phyloP scores from a whole-genome alignment of 169 alveolate genomes.

The Plasmodium vinckei region DNA sequence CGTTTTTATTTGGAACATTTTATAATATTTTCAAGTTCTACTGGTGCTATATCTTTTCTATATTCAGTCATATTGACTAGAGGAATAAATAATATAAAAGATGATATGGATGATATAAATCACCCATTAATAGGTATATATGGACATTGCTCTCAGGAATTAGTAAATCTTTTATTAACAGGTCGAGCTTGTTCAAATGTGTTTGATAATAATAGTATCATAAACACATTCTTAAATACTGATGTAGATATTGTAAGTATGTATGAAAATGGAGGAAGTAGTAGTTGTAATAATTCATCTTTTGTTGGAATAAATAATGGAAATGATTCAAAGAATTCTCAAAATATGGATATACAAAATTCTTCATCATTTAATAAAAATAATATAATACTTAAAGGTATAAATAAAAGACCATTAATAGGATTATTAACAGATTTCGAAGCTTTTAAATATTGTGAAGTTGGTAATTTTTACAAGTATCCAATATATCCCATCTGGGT shows the following conservation, averaged over 20 bases:
- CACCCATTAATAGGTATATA: constrained; percentile 84
- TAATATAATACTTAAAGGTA: constrained; percentile 83
- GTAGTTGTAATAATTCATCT: neutral
- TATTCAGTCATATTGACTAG: constrained; percentile 85
- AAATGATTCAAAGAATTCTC: constrained; percentile 2
- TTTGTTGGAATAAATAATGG: constrained; percentile 1
- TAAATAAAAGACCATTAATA: constrained; percentile 77
- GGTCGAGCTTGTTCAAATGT: constrained; percentile 89
- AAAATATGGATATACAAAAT: neutral
- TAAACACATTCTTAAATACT: constrained; percentile 61
- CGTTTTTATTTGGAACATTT: constrained; percentile 79
- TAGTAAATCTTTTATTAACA: constrained; percentile 84
- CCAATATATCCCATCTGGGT: constrained; percentile 89
- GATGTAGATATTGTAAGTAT: constrained; percentile 29
- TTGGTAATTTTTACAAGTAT: constrained; percentile 86
- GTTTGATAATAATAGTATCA: constrained; percentile 83
- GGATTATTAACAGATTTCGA: constrained; percentile 88
- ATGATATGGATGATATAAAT: constrained; percentile 85
- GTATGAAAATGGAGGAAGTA: constrained; percentile 3
- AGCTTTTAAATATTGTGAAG: constrained; percentile 86
- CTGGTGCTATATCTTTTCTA: constrained; percentile 84
- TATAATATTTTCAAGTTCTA: constrained; percentile 78
- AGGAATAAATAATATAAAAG: constrained; percentile 78
- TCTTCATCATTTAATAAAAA: constrained; percentile 29
- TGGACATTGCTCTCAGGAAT: constrained; percentile 89